Evolutionary conservation across 2,329 filamentous ascomycete species (phyloP), one percentile per base, ranked within the genome.

Genomic region (Scortechinia acanthostroma): DNA sequence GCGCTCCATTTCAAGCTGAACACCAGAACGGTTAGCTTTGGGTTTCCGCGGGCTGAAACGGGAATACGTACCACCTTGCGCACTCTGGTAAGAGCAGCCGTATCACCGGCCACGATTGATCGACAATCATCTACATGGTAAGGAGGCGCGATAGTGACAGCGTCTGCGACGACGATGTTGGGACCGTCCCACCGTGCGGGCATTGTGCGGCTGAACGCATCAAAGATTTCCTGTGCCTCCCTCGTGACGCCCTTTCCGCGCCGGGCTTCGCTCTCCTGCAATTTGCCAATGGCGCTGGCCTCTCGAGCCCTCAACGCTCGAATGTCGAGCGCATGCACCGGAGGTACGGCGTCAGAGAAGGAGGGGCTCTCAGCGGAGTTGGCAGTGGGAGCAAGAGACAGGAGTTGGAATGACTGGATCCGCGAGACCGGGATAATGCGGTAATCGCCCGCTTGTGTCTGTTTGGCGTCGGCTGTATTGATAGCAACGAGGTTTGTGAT

Each of bases 151-250:
- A 84, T 74, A 45, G 77, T 63, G 45, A 82, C 77, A 3, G 73
- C 69, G 52, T 83, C 77, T 44, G 74, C 76, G 42, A 81, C 73
- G 45, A 83, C 67, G 50, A 84, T 83, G 43, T 68, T 68, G 23
- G 67, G 63, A 16, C 72, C 73, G 51, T 77, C 69, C 79, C 79
- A 84, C 48, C 75, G 69, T 21, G 74, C 70, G 6, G 76, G 77
- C 55, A 77, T 80, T 59, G 76, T 77, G 52, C 76, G 70, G 49
- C 70, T 72, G 45, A 84, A 69, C 10, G 73, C 70, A 62, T 83
- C 77, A 52, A 79, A 84, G 15, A 84, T 64, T 45, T 80, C 77
- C 59, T 84, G 80, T 21, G 73, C 79, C 50, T 81, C 77, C 28
- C 65, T 70, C 28, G 68, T 76, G 4, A 83, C 79, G 6, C 77